Percentiles rank a stretch among this genome's conserved stretches.
Conservation (phyloP, 352 stramenopile genomes). For the Globisporangium emineosum region DNA sequence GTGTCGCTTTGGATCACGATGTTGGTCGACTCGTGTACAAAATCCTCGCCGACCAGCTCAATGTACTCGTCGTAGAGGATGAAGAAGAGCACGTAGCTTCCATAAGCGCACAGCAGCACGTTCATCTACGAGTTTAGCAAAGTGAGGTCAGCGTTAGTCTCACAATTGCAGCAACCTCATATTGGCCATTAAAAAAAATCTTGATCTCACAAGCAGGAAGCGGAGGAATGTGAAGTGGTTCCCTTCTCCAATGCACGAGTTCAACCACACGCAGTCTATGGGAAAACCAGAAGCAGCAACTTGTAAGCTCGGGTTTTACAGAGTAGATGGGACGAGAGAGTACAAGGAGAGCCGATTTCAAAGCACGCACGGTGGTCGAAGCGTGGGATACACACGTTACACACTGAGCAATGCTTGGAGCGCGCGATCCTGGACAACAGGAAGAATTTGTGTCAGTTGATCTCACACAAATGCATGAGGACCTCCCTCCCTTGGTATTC, state of each 20-base stretch:
- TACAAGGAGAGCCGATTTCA: background rate
- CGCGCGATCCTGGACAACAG: constrained; percentile 34
- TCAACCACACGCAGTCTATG: constrained; percentile 59
- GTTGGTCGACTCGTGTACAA: constrained; percentile 37
- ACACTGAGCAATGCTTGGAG: constrained; percentile 70
- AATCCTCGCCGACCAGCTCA: constrained; percentile 34
- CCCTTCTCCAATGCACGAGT: constrained; percentile 58
- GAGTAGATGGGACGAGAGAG: background rate
- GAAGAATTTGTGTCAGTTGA: background rate
- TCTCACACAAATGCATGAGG: background rate
- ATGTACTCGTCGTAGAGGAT: constrained; percentile 46
- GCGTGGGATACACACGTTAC: constrained; percentile 58
- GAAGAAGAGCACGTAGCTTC: constrained; percentile 42
- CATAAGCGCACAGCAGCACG: constrained; percentile 44
- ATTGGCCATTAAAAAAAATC: background rate
- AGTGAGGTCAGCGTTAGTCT: background rate
- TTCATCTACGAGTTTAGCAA: constrained; percentile 35
- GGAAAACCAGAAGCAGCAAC: background rate
- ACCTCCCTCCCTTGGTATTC: no score
- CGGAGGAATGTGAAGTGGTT: constrained; percentile 57
- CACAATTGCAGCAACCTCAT: background rate
- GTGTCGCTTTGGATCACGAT: constrained; percentile 34
- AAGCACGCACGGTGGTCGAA: constrained; percentile 54
- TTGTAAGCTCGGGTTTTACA: background rate
- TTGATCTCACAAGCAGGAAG: constrained; percentile 40